A percentile compares a stretch with the other conserved stretches of the same genome.
Conservation (phyloP, 306 rosid genomes). For the Potentilla sterilis region DNA sequence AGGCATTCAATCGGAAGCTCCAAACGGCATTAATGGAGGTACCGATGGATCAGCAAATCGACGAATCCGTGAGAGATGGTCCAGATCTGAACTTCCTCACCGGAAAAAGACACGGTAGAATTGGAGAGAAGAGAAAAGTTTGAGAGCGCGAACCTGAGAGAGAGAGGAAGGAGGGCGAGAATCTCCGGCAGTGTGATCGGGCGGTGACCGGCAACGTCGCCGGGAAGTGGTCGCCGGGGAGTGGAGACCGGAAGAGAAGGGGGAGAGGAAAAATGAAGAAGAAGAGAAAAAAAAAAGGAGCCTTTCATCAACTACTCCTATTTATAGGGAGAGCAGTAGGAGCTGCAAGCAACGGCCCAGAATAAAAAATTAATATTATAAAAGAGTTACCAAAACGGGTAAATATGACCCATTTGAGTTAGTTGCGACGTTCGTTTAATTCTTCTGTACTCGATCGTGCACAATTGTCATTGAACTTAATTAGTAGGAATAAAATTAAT, state of each 20-base stretch:
- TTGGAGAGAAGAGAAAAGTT: neutral
- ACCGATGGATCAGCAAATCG: neutral
- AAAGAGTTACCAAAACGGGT: constrained; percentile 18
- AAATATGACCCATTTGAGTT: neutral
- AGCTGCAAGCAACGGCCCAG: neutral
- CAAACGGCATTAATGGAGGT: neutral
- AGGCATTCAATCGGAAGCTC: constrained; percentile 6
- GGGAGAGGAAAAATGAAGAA: constrained; percentile 17
- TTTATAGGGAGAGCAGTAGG: constrained; percentile 41
- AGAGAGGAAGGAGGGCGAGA: neutral
- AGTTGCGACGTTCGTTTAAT: too few species aligned
- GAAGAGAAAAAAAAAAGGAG: constrained; percentile 37
- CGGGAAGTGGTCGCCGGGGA: constrained; percentile 28
- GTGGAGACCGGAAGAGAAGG: neutral
- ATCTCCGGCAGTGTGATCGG: constrained; percentile 34
- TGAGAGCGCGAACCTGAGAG: constrained; percentile 38
- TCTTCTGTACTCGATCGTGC: too few species aligned
- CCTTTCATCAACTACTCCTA: neutral
- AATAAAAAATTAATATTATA: neutral
- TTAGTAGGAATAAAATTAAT: too few species aligned
- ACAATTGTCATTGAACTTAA: too few species aligned
- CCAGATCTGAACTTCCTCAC: constrained; percentile 51
- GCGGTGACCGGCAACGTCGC: constrained; percentile 42
- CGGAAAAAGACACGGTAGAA: neutral
- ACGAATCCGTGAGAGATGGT: neutral